phyloP scores from a whole-genome alignment of 441 rosid species.

The Pelargonium myrrhifolium region DNA sequence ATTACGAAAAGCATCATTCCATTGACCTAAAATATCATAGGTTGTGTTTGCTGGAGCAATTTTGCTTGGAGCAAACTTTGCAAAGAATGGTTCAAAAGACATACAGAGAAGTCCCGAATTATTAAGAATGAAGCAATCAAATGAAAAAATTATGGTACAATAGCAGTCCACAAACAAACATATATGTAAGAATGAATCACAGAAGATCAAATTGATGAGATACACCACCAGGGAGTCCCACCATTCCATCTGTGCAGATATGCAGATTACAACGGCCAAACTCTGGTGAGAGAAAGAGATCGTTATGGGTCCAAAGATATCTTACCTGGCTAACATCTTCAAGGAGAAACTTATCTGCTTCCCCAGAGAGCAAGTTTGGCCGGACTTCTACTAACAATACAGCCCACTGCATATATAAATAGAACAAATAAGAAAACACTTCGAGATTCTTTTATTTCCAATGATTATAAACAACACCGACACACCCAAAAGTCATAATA shows the following conservation, averaged over 20 bases:
- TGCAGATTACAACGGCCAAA: neutral
- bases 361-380: constrained; percentile 76
- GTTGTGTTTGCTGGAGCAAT: neutral
- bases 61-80: neutral
- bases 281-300: neutral
- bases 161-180: too few species aligned
- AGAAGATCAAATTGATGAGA: neutral
- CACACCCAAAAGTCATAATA: neutral
- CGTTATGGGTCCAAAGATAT: neutral
- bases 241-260: neutral
- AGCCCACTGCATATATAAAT: constrained; percentile 45
- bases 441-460: neutral
- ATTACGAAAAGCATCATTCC: neutral
- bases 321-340: constrained; percentile 56
- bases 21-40: neutral
- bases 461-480: neutral
- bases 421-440: neutral
- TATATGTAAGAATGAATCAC: too few species aligned
- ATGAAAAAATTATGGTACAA: too few species aligned
- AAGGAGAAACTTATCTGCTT: constrained; percentile 63
- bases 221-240: neutral
- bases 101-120: neutral
- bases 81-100: neutral
- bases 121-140: too few species aligned
- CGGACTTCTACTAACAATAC: constrained; percentile 66